Evolutionary conservation across 441 rosid genomes (phyloP), one percentile per base, ranked within the genome.

Genomic region (Euphorbia celastroides): DNA sequence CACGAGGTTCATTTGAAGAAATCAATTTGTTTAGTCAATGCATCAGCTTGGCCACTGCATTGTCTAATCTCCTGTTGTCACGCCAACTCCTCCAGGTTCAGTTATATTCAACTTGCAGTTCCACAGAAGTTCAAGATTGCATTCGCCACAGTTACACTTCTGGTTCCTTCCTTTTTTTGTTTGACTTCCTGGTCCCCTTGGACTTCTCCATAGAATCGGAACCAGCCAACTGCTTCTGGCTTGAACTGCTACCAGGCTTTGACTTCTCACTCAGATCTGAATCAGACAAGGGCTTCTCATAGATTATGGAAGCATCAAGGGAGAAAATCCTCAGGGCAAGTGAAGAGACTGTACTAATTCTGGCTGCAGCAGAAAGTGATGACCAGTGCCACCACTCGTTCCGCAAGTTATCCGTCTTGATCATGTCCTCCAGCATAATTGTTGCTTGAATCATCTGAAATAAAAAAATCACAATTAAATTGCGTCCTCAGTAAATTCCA

Each of bases 321-420:
- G 97, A 77, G 70, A 83, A 90, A 70, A 92, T 81, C 25, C 95
- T 95, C 55, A 95, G 79, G 11, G 99, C 90, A 60, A 95, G 86
- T 55, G 92, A 80, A 75, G 98, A 81, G 71, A 92, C 41, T 7
- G 97, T 92, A 52, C 92, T 86, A 46, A 87, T 82, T 79, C 82
- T 90, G 46, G 83, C 93, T 67, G 97, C 98, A 63, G 90, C 99
- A 62, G 98, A 86, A 58, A 88, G 89, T 32, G 97, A 95, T 72
- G 98, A 92, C 99, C 98, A 92, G 75, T 92, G 88, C 99, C 99
- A 94, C 99, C 99, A 92, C 32, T 86, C 97, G 75, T 85, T 94
- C 80, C 83, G 85, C 75, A 94, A 74, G 75, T 77, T 85, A 74
- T 86, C 88, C 3, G 90, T 79, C 82, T 82, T 90, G 25, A 94